A percentile compares a stretch with the other conserved stretches of the same genome.
These are phyloP conservation scores for Fusarium albosuccineum DNA, from an alignment of 2,329 filamentous ascomycete genomes.

Conservation along the genomic window DNA sequence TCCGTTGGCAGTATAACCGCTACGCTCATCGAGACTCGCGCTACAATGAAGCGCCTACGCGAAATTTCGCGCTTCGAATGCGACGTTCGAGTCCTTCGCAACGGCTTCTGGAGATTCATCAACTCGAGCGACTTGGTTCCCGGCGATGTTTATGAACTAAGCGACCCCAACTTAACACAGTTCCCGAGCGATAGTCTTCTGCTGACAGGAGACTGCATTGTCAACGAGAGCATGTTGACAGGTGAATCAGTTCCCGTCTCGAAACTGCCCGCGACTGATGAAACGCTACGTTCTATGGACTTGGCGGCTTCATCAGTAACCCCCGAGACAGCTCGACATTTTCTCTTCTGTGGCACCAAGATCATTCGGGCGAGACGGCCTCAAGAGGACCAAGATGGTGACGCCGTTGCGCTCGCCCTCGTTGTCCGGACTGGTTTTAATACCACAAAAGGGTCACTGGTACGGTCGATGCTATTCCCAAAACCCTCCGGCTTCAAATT, in stretches of 20 bases:
- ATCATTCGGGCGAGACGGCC: conserved; percentile 91
- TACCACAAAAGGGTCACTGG: conserved; percentile 94
- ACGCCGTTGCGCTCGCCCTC: conserved; percentile 91
- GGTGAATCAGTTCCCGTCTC: conserved; percentile 97
- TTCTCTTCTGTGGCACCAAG: conserved; percentile 95
- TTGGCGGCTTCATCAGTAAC: conserved; percentile 85
- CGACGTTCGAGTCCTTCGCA: conserved; percentile 91
- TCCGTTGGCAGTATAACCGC: conserved; percentile 92
- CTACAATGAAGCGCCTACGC: conserved; percentile 89
- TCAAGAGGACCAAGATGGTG: conserved; percentile 86
- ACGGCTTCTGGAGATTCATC: conserved; percentile 94
- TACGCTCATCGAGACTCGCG: conserved; percentile 89
- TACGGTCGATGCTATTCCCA: conserved; percentile 98
- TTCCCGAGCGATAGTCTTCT: conserved; percentile 94
- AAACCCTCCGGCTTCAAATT: conserved; percentile 99
- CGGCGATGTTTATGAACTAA: conserved; percentile 96
- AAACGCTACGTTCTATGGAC: conserved; percentile 81
- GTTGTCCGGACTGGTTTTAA: conserved; percentile 96
- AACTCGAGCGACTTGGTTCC: conserved; percentile 91
- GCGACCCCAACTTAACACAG: conserved; percentile 88
- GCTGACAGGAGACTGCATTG: conserved; percentile 94
- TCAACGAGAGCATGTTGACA: conserved; percentile 99
- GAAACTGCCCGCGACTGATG: conserved; percentile 86
- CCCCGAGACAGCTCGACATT: conserved; percentile 86
- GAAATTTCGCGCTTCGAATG: conserved; percentile 97